Conservation (phyloP, 176 grass and related monocot genomes). For the Paspalum vaginatum region DNA sequence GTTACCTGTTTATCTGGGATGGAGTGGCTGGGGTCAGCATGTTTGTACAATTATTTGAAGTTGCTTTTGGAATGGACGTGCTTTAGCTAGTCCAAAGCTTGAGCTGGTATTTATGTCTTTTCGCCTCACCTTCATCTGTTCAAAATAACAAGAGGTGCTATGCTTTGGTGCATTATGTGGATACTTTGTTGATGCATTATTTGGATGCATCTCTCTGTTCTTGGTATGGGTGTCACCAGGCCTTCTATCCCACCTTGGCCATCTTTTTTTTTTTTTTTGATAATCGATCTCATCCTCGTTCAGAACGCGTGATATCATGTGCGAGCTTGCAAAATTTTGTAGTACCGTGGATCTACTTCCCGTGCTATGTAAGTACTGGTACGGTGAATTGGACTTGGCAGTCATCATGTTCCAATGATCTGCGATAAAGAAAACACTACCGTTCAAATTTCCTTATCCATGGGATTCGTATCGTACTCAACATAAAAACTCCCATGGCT, state of each 20-base stretch:
- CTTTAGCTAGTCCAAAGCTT: not conserved
- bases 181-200: not conserved
- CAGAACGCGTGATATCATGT: too few relatives aligned
- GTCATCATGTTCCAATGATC: too few relatives aligned
- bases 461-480: slow-evolving; percentile 17
- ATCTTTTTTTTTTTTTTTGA: too few relatives aligned
- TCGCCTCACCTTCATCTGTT: not conserved
- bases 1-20: slow-evolving; percentile 28
- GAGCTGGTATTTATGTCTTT: not conserved
- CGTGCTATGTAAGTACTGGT: too few relatives aligned
- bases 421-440: too few relatives aligned
- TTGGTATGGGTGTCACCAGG: too few relatives aligned
- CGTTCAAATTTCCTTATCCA: slow-evolving; percentile 2
- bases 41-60: slow-evolving; percentile 55
- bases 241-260: too few relatives aligned
- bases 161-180: not conserved
- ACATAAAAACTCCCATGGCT: not conserved
- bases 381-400: too few relatives aligned
- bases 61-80: slow-evolving; percentile 36
- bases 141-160: not conserved
- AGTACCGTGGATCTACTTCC: too few relatives aligned
- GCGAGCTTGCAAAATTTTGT: too few relatives aligned
- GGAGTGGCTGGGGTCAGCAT: slow-evolving; percentile 26
- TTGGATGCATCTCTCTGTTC: not conserved
- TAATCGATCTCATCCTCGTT: too few relatives aligned